A percentile compares a stretch with the other conserved stretches of the same genome.
Evolutionary conservation across 148 eudicot species (phyloP).

Genomic region (Amaranthus palmeri): DNA sequence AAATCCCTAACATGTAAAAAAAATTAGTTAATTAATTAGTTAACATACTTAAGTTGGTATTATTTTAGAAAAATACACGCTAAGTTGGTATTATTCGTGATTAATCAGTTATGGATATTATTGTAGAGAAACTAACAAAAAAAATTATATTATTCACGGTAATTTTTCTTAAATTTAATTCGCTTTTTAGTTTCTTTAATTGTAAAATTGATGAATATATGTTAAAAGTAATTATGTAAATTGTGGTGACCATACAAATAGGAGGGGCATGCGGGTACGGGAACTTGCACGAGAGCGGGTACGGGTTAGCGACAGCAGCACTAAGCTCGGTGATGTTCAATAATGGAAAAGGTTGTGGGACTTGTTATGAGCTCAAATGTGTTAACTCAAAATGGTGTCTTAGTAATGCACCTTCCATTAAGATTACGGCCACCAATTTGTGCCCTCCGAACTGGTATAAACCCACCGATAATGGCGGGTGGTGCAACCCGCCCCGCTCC

Average conservation of each 20-base stretch:
- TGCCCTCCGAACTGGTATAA: constrained; percentile 51
- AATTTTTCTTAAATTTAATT: no score
- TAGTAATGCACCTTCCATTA: constrained; percentile 17
- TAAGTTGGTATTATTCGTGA: no score
- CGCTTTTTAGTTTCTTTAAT: no score
- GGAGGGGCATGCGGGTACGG: constrained; percentile 57
- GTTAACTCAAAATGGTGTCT: constrained; percentile 32
- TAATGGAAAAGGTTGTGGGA: constrained; percentile 42
- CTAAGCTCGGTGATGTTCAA: constrained; percentile 38
- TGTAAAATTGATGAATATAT: no score
- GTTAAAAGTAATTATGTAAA: neutral
- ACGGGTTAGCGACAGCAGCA: constrained; percentile 37
- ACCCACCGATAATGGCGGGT: constrained; percentile 33
- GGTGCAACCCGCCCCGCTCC: constrained; percentile 50
- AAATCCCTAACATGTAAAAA: no score
- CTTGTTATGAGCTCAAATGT: constrained; percentile 41
- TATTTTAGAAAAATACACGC: no score
- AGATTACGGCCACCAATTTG: constrained; percentile 43
- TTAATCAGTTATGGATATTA: no score
- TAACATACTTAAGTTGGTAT: no score
- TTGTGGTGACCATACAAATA: neutral
- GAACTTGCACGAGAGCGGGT: constrained; percentile 30
- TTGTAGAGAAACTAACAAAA: no score
- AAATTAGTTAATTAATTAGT: no score
- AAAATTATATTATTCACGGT: no score